Evolutionary conservation across 768 basidiomycete species (phyloP).

Genomic region (Tylopilus subfusipes): DNA sequence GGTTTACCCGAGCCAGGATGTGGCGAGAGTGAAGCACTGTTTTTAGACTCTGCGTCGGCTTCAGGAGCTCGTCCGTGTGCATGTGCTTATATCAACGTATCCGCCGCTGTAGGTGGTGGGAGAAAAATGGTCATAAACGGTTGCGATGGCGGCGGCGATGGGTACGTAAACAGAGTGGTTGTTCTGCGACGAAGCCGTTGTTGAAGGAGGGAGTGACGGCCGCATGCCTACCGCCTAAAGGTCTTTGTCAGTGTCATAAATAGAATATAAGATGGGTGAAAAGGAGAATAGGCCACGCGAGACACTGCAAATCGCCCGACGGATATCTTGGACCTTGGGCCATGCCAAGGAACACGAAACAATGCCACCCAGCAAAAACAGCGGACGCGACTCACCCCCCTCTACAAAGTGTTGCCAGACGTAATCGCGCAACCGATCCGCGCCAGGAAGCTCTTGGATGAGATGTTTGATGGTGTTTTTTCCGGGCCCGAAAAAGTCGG

Average conservation of each 20-base stretch:
- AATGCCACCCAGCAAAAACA: conserved; percentile 10
- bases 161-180: conserved; percentile 15
- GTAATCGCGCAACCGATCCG: conserved; percentile 71
- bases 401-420: conserved; percentile 86
- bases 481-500: conserved; percentile 83
- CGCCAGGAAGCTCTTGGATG: conserved; percentile 78
- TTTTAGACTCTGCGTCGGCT: no score
- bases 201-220: conserved; percentile 71
- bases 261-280: conserved; percentile 25
- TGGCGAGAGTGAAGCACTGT: no score
- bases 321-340: neutral
- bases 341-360: neutral
- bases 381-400: conserved; percentile 61
- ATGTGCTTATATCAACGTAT: no score
- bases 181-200: conserved; percentile 26
- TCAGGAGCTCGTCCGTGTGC: no score
- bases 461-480: conserved; percentile 88
- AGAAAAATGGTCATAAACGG: conserved; percentile 31
- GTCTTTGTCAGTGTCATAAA: conserved; percentile 44
- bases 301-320: conserved; percentile 2
- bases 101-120: conserved; percentile 27
- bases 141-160: conserved; percentile 19
- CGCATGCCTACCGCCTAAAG: conserved; percentile 76
- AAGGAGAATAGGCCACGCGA: conserved; percentile 17
- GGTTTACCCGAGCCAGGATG: no score